phyloP scores from a whole-genome alignment of 352 stramenopile genomes.

The Phytophthora tubulina region DNA sequence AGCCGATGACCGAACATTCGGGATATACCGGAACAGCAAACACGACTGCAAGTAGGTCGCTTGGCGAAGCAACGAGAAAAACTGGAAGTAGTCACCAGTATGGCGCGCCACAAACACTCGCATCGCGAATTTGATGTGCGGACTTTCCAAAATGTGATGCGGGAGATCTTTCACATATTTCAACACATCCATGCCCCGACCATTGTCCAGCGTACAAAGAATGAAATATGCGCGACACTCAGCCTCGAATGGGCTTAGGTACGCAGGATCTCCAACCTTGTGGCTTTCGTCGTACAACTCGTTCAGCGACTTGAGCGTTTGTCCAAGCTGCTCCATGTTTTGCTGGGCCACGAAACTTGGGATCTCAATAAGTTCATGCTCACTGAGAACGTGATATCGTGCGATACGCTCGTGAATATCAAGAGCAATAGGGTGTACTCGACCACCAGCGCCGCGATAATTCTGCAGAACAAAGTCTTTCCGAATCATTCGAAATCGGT shows the following conservation, averaged over 20 bases:
- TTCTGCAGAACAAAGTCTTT: slow-evolving; percentile 98
- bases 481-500: slow-evolving; percentile 95
- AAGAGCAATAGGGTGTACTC: slow-evolving; percentile 92
- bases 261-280: slow-evolving; percentile 63
- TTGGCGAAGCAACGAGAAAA: slow-evolving; percentile 80
- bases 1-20: slow-evolving; percentile 74
- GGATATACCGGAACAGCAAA: slow-evolving; percentile 85
- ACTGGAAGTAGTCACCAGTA: slow-evolving; percentile 85
- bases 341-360: slow-evolving; percentile 88
- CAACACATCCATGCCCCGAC: slow-evolving; percentile 80
- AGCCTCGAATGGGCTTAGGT: slow-evolving; percentile 85
- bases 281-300: slow-evolving; percentile 90
- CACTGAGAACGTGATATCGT: slow-evolving; percentile 95
- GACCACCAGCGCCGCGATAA: slow-evolving; percentile 93
- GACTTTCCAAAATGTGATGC: slow-evolving; percentile 60
- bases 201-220: slow-evolving; percentile 87
- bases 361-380: slow-evolving; percentile 93
- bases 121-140: slow-evolving; percentile 91
- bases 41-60: slow-evolving; percentile 88
- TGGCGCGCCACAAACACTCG: slow-evolving; percentile 87
- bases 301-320: slow-evolving; percentile 90
- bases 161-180: slow-evolving; percentile 89
- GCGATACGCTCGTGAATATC: slow-evolving; percentile 96
- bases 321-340: slow-evolving; percentile 91
- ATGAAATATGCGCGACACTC: slow-evolving; percentile 91